These are phyloP conservation scores for Anethum foeniculum DNA, from an alignment of 140 eudicot genomes.

Conservation along the genomic window DNA sequence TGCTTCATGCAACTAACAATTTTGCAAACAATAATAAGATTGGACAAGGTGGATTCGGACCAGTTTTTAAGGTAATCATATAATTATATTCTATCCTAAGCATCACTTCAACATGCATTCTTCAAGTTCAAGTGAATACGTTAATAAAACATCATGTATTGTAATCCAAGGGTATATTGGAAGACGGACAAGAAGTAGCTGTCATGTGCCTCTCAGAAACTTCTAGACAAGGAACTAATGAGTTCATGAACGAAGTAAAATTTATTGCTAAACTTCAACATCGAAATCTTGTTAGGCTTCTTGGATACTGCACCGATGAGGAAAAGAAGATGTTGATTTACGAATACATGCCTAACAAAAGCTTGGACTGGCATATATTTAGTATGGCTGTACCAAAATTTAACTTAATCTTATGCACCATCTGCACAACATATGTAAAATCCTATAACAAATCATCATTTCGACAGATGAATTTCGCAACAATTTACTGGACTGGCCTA, in stretches of 20 bases:
- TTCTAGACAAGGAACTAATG: conserved; percentile 6
- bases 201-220: conserved; percentile 8
- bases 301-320: conserved; percentile 34
- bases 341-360: conserved; percentile 23
- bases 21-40: conserved; percentile 27
- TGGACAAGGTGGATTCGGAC: conserved; percentile 45
- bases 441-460: background rate
- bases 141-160: background rate
- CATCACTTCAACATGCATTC: background rate
- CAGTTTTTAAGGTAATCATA: conserved; percentile 41
- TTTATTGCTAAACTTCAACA: conserved; percentile 48
- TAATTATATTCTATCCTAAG: background rate
- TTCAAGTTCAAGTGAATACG: background rate
- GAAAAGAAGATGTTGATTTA: conserved; percentile 23
- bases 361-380: conserved; percentile 24
- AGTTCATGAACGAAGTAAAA: conserved; percentile 8
- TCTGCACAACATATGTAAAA: background rate
- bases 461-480: conserved; percentile 23
- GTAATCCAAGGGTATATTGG: background rate
- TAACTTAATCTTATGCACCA: background rate
- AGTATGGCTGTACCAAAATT: conserved; percentile 15
- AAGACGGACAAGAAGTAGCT: conserved; percentile 12
- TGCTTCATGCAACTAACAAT: conserved; percentile 30
- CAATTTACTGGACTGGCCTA: conserved; percentile 25
- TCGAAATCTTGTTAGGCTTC: conserved; percentile 43